A percentile compares a stretch with the other conserved stretches of the same genome.
Conservation (phyloP, 257 asterid genomes). For the Nicotiana knightiana region DNA sequence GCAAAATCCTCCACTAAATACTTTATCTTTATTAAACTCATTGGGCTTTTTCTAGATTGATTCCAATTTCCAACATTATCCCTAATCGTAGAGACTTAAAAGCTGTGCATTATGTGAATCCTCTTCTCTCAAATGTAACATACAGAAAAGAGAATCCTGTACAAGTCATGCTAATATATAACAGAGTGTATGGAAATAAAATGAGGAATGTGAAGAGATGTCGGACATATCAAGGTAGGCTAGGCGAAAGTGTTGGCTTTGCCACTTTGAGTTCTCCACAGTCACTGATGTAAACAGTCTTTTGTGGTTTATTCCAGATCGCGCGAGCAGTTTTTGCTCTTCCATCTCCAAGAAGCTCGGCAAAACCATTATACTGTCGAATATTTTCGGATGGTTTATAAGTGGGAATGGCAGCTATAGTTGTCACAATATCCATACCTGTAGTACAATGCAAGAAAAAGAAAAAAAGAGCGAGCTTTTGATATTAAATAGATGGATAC, state of each 20-base stretch:
- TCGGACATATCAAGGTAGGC: slow-evolving; percentile 37
- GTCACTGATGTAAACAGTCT: slow-evolving; percentile 74
- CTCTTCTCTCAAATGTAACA: neutral
- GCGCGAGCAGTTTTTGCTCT: slow-evolving; percentile 83
- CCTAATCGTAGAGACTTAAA: neutral
- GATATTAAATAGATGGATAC: neutral
- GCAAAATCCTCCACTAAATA: neutral
- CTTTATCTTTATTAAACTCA: neutral
- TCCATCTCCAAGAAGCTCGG: slow-evolving; percentile 79
- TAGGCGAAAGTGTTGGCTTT: slow-evolving; percentile 69
- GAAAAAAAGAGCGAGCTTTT: neutral
- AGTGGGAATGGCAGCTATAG: slow-evolving; percentile 64
- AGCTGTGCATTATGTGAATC: neutral
- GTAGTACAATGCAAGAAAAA: neutral
- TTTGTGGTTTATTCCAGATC: slow-evolving; percentile 76
- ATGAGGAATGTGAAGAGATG: neutral
- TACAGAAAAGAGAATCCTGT: neutral
- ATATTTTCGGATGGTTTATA: slow-evolving; percentile 68
- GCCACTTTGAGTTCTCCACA: slow-evolving; percentile 73
- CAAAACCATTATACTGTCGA: slow-evolving; percentile 75
- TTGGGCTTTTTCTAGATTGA: neutral
- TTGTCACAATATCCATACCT: slow-evolving; percentile 82
- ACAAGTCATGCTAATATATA: neutral
- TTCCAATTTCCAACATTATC: neutral
- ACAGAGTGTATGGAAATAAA: neutral